Percentiles rank a stretch among this genome's conserved stretches.
Conservation (phyloP, 2,329 filamentous ascomycete genomes). For the Claviceps africana region DNA sequence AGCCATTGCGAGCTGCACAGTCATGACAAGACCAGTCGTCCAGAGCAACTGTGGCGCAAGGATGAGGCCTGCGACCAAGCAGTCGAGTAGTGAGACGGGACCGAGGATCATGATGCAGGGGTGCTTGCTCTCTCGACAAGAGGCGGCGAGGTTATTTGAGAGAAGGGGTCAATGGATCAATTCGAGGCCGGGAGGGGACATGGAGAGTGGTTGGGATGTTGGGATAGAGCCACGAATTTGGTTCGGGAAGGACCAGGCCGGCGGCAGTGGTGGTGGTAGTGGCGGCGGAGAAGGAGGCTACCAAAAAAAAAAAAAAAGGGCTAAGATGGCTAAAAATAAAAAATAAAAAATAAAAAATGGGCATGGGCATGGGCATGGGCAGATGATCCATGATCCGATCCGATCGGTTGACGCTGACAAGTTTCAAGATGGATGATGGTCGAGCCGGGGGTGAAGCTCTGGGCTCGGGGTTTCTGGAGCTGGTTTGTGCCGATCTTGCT, state of each 20-base stretch:
- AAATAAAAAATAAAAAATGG: too few relatives aligned
- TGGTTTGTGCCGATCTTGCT: not conserved
- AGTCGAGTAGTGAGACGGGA: slow-evolving; percentile 63
- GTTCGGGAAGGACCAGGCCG: too few relatives aligned
- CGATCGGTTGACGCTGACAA: not conserved
- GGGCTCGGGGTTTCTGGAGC: too few relatives aligned
- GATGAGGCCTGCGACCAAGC: slow-evolving; percentile 56
- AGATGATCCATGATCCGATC: not conserved
- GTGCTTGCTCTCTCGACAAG: not conserved
- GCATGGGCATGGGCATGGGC: not conserved
- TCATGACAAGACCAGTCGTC: slow-evolving; percentile 48
- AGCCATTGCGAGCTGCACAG: slow-evolving; percentile 46
- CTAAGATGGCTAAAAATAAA: not conserved
- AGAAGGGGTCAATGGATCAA: not conserved
- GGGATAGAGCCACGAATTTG: not conserved
- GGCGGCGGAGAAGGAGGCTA: not conserved
- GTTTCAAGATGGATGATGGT: not conserved
- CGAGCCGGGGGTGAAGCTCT: not conserved
- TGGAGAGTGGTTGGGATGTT: not conserved
- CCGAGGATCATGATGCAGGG: slow-evolving; percentile 49
- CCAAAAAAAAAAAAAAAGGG: not conserved
- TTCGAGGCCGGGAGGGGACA: not conserved
- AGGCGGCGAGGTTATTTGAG: not conserved
- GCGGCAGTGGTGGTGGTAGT: not conserved
- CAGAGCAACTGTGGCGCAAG: slow-evolving; percentile 58